Base-by-base conservation (phyloP, 306 rosid species). In the Cucurbita moschata region DNA sequence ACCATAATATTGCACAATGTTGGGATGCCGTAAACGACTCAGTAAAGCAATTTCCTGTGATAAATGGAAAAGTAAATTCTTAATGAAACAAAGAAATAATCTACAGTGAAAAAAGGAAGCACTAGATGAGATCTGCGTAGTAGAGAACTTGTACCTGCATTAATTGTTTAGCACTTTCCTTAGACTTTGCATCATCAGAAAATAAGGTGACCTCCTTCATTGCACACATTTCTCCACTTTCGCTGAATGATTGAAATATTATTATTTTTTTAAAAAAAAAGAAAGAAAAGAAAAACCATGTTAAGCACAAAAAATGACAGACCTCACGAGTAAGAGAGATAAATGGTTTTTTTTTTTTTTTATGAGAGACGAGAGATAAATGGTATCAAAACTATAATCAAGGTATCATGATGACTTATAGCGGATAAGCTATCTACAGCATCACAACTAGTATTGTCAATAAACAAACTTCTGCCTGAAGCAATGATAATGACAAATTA, bases 211-310 rank as follows among this genome's bases (percentile, higher is more conserved):
- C 99, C 86, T 95, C 99, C 88, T 95, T 95, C 96, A 95, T 87
- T 83, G 99, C 99, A 81, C 99, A 95, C 96, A 95, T 89, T 81
- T 95, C 99, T 55, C 99, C 99, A 61, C 86, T 91, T 79, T 91
- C 97, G 74, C 99, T 95, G 73, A 26, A 82, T 79, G 73, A 72
- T 77, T 59, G 46, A 76, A 54, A 74, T 68, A 44, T 21, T 10
- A 2, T 2, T 30, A 2, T 30, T 30, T 2, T 30, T 30, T 30
- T 2, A 30, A 6, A 18, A 42, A 67, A 69, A 59, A 60, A 37
- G 0, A 77, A 77, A 70, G 56, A 77, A 69, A 21, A 6, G 53
- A 66, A 12, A 21, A 56, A 55, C 40, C 19, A 40, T 53, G 54
- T 54, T 50, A 70, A 47, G 56, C 53, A 57, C 42, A 10, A 73